phyloP scores from a whole-genome alignment of 108 stramenopile species.

The Asterionellopsis glacialis region DNA sequence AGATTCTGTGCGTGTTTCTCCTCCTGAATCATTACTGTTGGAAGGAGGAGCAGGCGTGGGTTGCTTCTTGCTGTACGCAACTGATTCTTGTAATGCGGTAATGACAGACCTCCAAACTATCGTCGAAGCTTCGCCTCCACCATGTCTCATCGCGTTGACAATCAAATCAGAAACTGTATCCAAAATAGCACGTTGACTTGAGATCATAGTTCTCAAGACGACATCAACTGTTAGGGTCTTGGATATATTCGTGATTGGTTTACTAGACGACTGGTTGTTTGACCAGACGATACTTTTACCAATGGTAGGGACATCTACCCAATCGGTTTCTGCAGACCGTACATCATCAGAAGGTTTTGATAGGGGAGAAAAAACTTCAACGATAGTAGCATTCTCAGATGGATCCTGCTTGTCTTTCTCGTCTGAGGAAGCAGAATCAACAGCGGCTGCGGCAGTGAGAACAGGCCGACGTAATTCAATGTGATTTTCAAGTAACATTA shows the following conservation, averaged over 20 bases:
- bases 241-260: background rate
- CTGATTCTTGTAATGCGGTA: slow-evolving; percentile 25
- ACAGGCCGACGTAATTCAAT: background rate
- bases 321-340: background rate
- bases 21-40: slow-evolving; percentile 1
- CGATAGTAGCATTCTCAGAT: slow-evolving; percentile 2
- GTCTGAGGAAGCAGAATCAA: background rate
- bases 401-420: too few species aligned
- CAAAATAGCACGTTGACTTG: slow-evolving; percentile 62
- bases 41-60: slow-evolving; percentile 8
- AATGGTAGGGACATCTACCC: too few species aligned
- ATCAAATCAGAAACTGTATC: slow-evolving; percentile 57
- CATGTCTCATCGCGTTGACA: slow-evolving; percentile 66
- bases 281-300: too few species aligned
- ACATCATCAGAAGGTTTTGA: background rate
- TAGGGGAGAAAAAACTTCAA: slow-evolving; percentile 27
- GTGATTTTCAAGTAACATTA: slow-evolving; percentile 35
- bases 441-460: background rate
- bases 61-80: slow-evolving; percentile 6
- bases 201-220: slow-evolving; percentile 14
- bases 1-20: background rate
- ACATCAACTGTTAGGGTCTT: background rate
- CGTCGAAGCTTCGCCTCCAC: slow-evolving; percentile 78
- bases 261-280: too few species aligned
- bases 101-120: slow-evolving; percentile 59